Base-by-base conservation (phyloP, 2,329 filamentous ascomycete genomes). In the Ilyonectria sp. region DNA sequence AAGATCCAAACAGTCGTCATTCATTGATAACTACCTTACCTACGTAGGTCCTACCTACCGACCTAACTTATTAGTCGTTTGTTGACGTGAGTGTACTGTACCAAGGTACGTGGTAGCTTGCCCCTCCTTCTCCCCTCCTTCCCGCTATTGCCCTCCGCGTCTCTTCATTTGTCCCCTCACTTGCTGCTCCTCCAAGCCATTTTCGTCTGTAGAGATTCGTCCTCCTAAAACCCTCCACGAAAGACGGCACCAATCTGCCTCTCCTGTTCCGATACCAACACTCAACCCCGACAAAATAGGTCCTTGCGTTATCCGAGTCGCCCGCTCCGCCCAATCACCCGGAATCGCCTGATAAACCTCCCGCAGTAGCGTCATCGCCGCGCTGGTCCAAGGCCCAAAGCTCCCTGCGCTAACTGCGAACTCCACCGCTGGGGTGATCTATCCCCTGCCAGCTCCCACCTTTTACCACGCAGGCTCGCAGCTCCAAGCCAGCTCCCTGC, bases 281-380 rank as follows among this genome's bases (percentile, higher is more conserved):
- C 47, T 62, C 52, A 52, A 33, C 58, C 55, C 29, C n/a, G 64
- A 63, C 21, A 50, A 63, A 57, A 64, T 52, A 65, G 53, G 63
- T 52, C 60, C 52, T 69, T 65, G 62, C 53, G 54, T 62, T 56
- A 63, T 59, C 62, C 59, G 64, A 65, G 65, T 62, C 43, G 66
- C 62, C 62, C 60, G 55, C 63, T 62, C 63, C 60, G 60, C 60
- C 70, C 72, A 75, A 71, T 75, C 67, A 35, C 31, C 31, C 44
- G 55, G 33, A 73, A 74, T 74, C 71, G 69, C 67, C 74, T 70
- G 74, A 75, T 71, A 63, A 54, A 37, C 72, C 67, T 68, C 69
- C 67, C 71, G 63, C 72, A 55, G 74, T 76, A 76, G 74, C 74
- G 74, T 74, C 74, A 76, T 76, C 68, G 68, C 69, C 72, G 56